Percentiles rank a stretch among this genome's conserved stretches.
Evolutionary conservation across 225 moss, liverwort and hornwort genomes (phyloP).

Genomic region (Bryoerythrophyllum caledonicum): DNA sequence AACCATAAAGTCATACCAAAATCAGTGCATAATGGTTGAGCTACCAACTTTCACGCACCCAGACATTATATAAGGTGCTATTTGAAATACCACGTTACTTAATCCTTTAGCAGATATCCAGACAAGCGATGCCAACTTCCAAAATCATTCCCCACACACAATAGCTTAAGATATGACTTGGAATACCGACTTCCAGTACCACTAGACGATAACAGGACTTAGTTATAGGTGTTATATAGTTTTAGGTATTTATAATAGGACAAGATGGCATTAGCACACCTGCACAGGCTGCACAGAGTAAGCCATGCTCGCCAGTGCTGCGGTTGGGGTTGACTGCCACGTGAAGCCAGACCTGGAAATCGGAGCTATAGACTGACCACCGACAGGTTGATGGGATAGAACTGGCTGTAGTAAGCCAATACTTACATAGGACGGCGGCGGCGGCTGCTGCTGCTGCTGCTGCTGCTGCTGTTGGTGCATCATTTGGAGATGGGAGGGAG

Average conservation of each 20-base stretch:
- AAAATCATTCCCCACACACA: too few relatives aligned
- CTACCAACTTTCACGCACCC: too few relatives aligned
- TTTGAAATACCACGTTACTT: too few relatives aligned
- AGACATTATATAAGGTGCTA: too few relatives aligned
- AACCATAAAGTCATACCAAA: not conserved
- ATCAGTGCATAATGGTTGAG: not conserved
- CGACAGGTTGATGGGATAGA: constrained; percentile 30
- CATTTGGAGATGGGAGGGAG: constrained; percentile 27
- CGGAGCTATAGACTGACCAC: constrained; percentile 35
- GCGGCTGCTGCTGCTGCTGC: too few relatives aligned
- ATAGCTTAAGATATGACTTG: too few relatives aligned
- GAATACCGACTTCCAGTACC: not conserved
- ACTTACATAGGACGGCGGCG: constrained; percentile 29
- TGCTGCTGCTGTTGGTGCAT: constrained; percentile 14
- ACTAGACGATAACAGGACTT: not conserved
- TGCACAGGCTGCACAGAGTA: constrained; percentile 43
- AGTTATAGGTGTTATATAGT: not conserved
- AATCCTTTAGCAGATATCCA: not conserved
- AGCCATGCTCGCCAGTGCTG: constrained; percentile 35
- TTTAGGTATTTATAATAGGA: not conserved
- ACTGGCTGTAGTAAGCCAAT: constrained; percentile 33
- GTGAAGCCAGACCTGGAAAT: constrained; percentile 35
- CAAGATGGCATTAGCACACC: constrained; percentile 34
- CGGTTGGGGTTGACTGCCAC: constrained; percentile 37
- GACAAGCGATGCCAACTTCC: constrained; percentile 1